Percentiles rank a stretch among this genome's conserved stretches.
Conservation (phyloP, 176 grass and related monocot genomes). For the Thinopyrum elongatum region DNA sequence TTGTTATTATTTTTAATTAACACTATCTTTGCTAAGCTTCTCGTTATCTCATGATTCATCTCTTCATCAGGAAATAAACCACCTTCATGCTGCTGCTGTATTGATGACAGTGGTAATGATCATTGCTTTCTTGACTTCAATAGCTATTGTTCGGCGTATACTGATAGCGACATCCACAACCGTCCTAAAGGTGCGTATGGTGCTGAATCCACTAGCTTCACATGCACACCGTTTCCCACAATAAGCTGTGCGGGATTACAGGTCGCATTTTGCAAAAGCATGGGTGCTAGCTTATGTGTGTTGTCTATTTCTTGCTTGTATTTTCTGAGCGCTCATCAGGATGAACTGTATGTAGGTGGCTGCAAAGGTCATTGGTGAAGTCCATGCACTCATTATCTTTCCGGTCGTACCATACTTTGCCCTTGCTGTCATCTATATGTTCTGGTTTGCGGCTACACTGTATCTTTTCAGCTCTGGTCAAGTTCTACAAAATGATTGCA, state of each 20-base stretch:
- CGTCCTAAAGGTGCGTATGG: constrained; percentile 70
- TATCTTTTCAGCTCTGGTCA: constrained; percentile 90
- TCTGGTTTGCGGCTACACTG: constrained; percentile 90
- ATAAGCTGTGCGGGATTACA: neutral
- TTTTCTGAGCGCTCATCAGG: constrained; percentile 18
- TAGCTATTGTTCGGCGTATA: constrained; percentile 84
- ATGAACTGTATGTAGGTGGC: constrained; percentile 67
- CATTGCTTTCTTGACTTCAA: constrained; percentile 70
- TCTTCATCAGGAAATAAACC: constrained; percentile 71
- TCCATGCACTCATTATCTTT: constrained; percentile 87
- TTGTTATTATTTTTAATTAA: constrained; percentile 10
- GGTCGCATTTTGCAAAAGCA: neutral
- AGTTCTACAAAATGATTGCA: constrained; percentile 74
- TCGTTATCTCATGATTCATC: constrained; percentile 20
- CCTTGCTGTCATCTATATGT: constrained; percentile 86
- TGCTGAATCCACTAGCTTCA: constrained; percentile 23
- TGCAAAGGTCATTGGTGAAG: constrained; percentile 91
- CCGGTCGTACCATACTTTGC: constrained; percentile 63
- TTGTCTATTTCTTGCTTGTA: neutral
- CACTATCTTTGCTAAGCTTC: constrained; percentile 4
- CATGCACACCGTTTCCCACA: neutral
- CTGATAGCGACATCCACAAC: constrained; percentile 82
- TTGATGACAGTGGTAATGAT: constrained; percentile 91
- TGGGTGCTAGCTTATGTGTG: neutral
- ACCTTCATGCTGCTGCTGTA: constrained; percentile 67